These are phyloP conservation scores for Rutstroemia sp. DNA, from an alignment of 2,329 filamentous ascomycete species.

Conservation along the genomic window DNA sequence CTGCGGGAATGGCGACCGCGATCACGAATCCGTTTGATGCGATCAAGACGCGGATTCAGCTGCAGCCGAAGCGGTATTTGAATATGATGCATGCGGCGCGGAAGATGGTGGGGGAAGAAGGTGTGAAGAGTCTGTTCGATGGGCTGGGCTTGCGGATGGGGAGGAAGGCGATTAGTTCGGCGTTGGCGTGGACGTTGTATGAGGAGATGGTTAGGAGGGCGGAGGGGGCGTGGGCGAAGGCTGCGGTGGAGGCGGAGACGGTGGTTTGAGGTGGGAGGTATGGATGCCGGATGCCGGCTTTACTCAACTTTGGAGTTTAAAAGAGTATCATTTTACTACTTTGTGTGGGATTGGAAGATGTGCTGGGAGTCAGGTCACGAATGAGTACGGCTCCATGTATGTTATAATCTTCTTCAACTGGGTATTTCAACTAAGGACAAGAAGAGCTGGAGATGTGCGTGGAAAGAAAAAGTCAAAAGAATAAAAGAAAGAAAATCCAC, in stretches of 20 bases:
- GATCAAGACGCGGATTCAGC: constrained; percentile 88
- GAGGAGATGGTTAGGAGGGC: constrained; percentile 82
- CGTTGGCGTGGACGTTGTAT: constrained; percentile 96
- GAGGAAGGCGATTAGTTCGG: constrained; percentile 85
- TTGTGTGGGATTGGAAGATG: too few relatives aligned
- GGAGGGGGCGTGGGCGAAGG: constrained; percentile 27
- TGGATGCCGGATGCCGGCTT: not conserved
- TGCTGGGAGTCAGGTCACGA: too few relatives aligned
- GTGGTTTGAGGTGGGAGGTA: not conserved
- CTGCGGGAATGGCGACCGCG: constrained; percentile 75
- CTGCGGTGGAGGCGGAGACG: not conserved
- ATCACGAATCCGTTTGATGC: constrained; percentile 96
- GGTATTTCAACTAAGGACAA: too few relatives aligned
- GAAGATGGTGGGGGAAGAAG: constrained; percentile 77
- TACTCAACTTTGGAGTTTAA: not conserved
- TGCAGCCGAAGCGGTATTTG: constrained; percentile 74
- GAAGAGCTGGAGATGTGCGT: too few relatives aligned
- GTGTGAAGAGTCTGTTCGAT: constrained; percentile 72
- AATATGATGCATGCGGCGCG: constrained; percentile 74
- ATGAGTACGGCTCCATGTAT: too few relatives aligned
- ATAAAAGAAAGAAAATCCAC: not conserved
- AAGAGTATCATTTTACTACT: not conserved
- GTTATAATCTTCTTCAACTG: too few relatives aligned
- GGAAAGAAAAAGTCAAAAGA: not conserved
- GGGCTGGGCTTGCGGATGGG: constrained; percentile 81